Evolutionary conservation across 78 protist genomes (phyloP), one percentile per base, ranked within the genome.

Genomic region (slime mould (Dictyostelium discoideum)): DNA sequence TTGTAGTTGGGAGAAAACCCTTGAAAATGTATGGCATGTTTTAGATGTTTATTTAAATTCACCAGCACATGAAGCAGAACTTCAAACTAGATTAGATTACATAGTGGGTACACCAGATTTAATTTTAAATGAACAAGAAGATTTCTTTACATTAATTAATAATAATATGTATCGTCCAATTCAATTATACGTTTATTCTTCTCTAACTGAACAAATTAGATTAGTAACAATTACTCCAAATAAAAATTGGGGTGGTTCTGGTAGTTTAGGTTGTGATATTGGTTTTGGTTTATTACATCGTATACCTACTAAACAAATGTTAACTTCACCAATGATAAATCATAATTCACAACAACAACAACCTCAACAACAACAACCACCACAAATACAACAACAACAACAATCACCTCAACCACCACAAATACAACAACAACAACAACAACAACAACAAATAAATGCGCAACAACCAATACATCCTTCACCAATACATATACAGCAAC

Each of bases 1-100:
- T 77, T 85, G 96, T 85, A 60, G 96, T 10, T 92, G 94, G 60
- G 96, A 73, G 16, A 63, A 42, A 39, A 93, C 97, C 18, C 54
- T 79, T 60, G 98, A 97, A 85, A 92, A 67, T 79, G 98, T 97
- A n/a, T 97, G 98, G 97, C 98, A 97, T 76, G 80, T 97, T 3
- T 67, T 96, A 26, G 98, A 93, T 57, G 96, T 93, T 6, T 87
- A 85, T 85, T 60, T 93, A 6, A 78, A 84, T 48, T 92, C 97
- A 46, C 98, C 98, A 0, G 98, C 98, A 16, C 92, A 96, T 26
- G 44, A 69, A 1, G 97, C 98, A 3, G 97, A 96, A 20, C 86
- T 97, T 6, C 77, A 65, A 26, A 92, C 96, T 20, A 18, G 81
- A 57, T 77, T 84, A 11, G 98, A 97, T 42, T 97, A 97, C 88